Base-by-base conservation (phyloP, 2,329 filamentous ascomycete genomes). In the Cladosporium austrohemisphaericum region DNA sequence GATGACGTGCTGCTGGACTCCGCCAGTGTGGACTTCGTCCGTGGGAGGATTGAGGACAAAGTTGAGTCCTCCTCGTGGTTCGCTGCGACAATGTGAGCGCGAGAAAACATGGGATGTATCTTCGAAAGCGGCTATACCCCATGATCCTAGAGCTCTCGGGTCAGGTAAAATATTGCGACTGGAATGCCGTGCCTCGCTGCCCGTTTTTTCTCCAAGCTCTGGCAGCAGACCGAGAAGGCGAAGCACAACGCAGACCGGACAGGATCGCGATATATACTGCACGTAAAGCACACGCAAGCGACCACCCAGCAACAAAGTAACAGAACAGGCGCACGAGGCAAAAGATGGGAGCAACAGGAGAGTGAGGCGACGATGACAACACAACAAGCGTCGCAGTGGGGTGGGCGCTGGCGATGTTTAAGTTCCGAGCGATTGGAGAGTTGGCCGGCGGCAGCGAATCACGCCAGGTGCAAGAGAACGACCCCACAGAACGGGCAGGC, bases 401-500 rank as follows among this genome's bases (percentile, higher is more conserved):
- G 44, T 47, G 44, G 44, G 35, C 18, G 28, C 33, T 38, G 33
- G 44, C 44, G 36, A 38, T 47, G 41, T 20, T 28, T 47, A 28
- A 35, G 26, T 31, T 25, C 44, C 44, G 25, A 38, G 25, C 31
- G 29, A 23, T 22, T 45, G 41, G 41, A 35, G 28, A 44, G 41
- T 33, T 45, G 33, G 44, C 44, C 33, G 33, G 33, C 16, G 18
- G 32, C 43, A 47, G 25, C 44, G 44, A 47, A 47, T 47, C 44
- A 38, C 44, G 18, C 44, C 26, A 33, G n/a, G n/a, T n/a, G n/a
- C n/a, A n/a, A n/a, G n/a, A 29, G 20, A 20, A 31, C 44, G 44
- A 38, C 44, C 35, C 44, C 44, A 47, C 44, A 47, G 43, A n/a
- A 13, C 44, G 44, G 44, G 44, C 25, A 33, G 26, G 40, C 28